A percentile compares a stretch with the other conserved stretches of the same genome.
phyloP scores from a whole-genome alignment of 306 rosid species.

The Vigna reflexopilosa region DNA sequence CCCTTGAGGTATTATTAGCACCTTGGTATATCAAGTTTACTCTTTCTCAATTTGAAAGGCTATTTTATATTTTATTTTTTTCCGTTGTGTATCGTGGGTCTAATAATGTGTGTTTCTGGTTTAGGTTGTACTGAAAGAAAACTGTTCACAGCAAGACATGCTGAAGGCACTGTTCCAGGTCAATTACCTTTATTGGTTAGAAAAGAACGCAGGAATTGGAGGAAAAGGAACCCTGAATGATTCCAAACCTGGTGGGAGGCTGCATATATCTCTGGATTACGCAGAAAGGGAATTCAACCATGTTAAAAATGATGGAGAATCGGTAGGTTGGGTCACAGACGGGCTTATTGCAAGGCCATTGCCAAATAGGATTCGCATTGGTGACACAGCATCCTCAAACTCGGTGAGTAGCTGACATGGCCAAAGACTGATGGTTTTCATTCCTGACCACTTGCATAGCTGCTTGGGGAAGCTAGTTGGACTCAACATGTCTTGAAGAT shows the following conservation, averaged over 20 bases:
- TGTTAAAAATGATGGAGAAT: constrained; percentile 74
- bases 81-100: constrained; percentile 15
- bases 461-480: constrained; percentile 33
- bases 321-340: constrained; percentile 75
- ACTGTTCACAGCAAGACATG: constrained; percentile 79
- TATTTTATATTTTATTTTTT: constrained; percentile 1
- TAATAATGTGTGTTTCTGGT: constrained; percentile 40
- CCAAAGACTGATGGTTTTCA: constrained; percentile 32
- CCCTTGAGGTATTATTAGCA: neutral
- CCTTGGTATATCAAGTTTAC: neutral
- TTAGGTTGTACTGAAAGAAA: constrained; percentile 91
- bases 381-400: constrained; percentile 28
- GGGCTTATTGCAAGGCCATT: constrained; percentile 92
- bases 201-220: constrained; percentile 79
- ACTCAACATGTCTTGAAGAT: constrained; percentile 24
- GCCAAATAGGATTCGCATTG: constrained; percentile 65
- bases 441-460: constrained; percentile 36
- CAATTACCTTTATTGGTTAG: constrained; percentile 85
- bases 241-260: constrained; percentile 81
- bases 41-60: neutral
- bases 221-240: constrained; percentile 64
- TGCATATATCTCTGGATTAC: constrained; percentile 79
- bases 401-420: constrained; percentile 44
- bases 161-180: constrained; percentile 90
- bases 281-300: constrained; percentile 78